A percentile compares a stretch with the other conserved stretches of the same genome.
Evolutionary conservation across 345 rosid species (phyloP).

Genomic region (Rhodomyrtus tomentosa): DNA sequence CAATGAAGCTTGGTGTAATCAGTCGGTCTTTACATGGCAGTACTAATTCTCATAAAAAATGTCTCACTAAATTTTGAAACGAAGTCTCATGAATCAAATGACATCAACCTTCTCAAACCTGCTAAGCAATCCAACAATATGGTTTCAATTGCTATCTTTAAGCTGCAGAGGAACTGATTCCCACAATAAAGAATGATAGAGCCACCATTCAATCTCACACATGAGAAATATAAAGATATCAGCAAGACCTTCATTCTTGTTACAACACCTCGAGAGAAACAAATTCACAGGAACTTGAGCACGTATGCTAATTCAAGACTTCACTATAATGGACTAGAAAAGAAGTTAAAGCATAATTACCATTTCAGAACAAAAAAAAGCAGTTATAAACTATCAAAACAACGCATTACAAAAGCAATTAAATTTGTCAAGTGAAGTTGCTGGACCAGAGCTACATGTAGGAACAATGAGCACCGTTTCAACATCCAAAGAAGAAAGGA

Average conservation of each 20-base stretch:
- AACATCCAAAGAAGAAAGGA: not conserved
- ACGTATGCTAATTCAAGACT: not conserved
- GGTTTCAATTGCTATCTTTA: not conserved
- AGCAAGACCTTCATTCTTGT: not conserved
- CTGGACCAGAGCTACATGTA: not conserved
- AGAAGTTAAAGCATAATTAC: not conserved
- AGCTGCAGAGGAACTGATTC: not conserved
- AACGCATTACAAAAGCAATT: not conserved
- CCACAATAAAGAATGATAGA: not conserved
- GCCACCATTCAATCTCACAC: not conserved
- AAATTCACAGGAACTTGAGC: not conserved
- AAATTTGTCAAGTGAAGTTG: not conserved
- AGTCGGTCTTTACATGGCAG: not conserved
- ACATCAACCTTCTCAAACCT: not conserved
- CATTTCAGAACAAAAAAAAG: not conserved
- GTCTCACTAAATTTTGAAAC: not conserved
- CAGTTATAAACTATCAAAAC: not conserved
- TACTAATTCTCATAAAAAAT: not conserved
- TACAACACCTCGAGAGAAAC: not conserved
- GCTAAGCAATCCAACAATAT: not conserved
- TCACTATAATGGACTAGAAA: not conserved
- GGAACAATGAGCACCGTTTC: not conserved
- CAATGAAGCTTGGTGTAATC: not conserved
- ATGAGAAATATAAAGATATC: not conserved
- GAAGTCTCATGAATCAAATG: not conserved